These are phyloP conservation scores for Blechomonas ayalai DNA, from an alignment of 208 protist genomes.

Conservation along the genomic window DNA sequence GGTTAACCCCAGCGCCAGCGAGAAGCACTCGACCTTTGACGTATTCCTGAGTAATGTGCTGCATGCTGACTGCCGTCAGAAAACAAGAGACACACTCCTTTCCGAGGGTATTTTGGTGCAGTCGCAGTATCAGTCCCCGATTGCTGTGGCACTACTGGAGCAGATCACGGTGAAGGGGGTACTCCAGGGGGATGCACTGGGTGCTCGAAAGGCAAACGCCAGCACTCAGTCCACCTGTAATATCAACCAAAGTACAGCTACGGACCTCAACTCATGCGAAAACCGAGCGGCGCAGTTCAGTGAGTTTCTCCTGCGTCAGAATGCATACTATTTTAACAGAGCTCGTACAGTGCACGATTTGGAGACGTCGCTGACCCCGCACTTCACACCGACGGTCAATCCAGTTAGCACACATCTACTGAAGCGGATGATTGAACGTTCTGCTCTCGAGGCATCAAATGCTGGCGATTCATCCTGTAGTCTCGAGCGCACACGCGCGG, in stretches of 20 bases:
- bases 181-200: too few relatives aligned
- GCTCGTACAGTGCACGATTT: slow-evolving; percentile 30
- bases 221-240: too few relatives aligned
- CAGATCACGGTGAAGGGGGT: slow-evolving; percentile 7
- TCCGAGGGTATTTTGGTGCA: slow-evolving; percentile 16
- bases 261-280: too few relatives aligned
- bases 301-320: slow-evolving; percentile 75
- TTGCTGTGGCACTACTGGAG: slow-evolving; percentile 38
- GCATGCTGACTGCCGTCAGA: slow-evolving; percentile 9
- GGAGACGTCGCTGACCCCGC: slow-evolving; percentile 34
- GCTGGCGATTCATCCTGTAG: slow-evolving; percentile 13
- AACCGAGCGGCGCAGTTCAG: slow-evolving; percentile 6
- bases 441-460: slow-evolving; percentile 20
- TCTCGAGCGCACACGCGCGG: slow-evolving; percentile 14
- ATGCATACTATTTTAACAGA: slow-evolving; percentile 43
- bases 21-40: slow-evolving; percentile 21
- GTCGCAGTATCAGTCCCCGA: slow-evolving; percentile 50
- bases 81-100: neutral
- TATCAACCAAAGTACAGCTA: too few relatives aligned
- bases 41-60: slow-evolving; percentile 56
- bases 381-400: slow-evolving; percentile 55
- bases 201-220: too few relatives aligned
- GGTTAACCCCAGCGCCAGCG: slow-evolving; percentile 2
- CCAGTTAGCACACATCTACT: slow-evolving; percentile 41
- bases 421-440: slow-evolving; percentile 39